These are phyloP conservation scores for Crithidia sp. DNA, from an alignment of 208 protist species.

Conservation along the genomic window DNA sequence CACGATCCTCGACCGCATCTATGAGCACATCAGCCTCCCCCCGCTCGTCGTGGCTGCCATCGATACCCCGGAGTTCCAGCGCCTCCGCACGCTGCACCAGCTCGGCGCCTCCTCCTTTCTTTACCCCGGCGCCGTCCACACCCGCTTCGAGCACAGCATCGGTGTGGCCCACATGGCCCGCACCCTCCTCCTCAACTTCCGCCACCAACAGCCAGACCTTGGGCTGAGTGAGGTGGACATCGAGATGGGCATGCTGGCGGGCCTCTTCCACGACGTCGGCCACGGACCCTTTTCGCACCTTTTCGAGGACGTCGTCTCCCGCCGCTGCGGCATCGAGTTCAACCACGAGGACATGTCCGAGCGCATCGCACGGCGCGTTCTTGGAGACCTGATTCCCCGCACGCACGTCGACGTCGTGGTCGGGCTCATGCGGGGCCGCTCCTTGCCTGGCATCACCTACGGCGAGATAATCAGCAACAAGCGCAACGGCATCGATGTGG, in stretches of 20 bases:
- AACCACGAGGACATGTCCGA: constrained; percentile 90
- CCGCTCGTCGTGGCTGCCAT: constrained; percentile 86
- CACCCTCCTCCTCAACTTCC: constrained; percentile 78
- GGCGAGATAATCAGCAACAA: constrained; percentile 90
- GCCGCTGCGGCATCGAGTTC: constrained; percentile 67
- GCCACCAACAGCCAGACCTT: constrained; percentile 90
- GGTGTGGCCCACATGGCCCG: constrained; percentile 94
- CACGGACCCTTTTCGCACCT: constrained; percentile 97
- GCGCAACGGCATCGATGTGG: constrained; percentile 96
- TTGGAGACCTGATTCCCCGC: constrained; percentile 46
- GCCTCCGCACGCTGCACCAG: constrained; percentile 95
- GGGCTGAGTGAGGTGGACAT: constrained; percentile 87
- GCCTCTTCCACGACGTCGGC: constrained; percentile 96
- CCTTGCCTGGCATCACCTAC: constrained; percentile 47
- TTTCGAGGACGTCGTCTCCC: constrained; percentile 93
- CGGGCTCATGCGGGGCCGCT: constrained; percentile 63
- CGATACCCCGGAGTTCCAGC: constrained; percentile 97
- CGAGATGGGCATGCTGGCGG: constrained; percentile 90
- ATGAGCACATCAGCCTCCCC: constrained; percentile 93
- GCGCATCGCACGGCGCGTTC: constrained; percentile 59
- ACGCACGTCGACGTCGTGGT: constrained; percentile 71
- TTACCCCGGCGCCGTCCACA: constrained; percentile 95
- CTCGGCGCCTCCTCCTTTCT: constrained; percentile 94
- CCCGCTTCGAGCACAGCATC: constrained; percentile 97
- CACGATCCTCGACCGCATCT: constrained; percentile 90